Conservation (phyloP, 495 filamentous ascomycete species). For the Penicillium coffeae region DNA sequence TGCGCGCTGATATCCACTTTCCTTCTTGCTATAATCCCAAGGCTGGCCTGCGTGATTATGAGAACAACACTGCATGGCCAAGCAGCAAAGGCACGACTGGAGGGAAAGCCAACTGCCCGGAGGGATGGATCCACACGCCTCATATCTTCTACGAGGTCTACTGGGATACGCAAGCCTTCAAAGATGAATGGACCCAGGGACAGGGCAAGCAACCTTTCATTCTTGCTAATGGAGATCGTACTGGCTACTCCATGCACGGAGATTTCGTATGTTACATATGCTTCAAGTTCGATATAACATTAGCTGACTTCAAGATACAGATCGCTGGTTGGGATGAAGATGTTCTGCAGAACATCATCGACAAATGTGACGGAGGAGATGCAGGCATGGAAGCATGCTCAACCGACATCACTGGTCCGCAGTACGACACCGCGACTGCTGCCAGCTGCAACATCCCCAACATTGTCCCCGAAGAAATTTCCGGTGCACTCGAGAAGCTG, state of each 20-base stretch:
- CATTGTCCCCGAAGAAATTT: constrained; percentile 34
- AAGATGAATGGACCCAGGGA: constrained; percentile 34
- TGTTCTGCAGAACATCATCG: constrained; percentile 38
- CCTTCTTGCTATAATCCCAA: constrained; percentile 41
- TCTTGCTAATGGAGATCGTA: constrained; percentile 34
- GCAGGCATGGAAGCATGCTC: constrained; percentile 53
- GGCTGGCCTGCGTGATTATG: constrained; percentile 8
- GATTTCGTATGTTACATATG: constrained; percentile 17
- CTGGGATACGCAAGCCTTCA: constrained; percentile 57
- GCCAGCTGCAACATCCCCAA: constrained; percentile 47
- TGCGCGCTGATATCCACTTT: constrained; percentile 59
- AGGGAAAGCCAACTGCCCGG: constrained; percentile 12
- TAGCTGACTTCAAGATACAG: background rate
- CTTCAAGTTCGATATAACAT: background rate
- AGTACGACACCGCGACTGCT: constrained; percentile 25
- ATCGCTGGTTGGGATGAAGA: constrained; percentile 16
- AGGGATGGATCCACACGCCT: constrained; percentile 40
- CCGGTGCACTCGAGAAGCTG: constrained; percentile 32
- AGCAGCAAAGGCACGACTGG: constrained; percentile 9
- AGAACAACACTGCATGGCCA: constrained; percentile 12
- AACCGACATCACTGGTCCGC: constrained; percentile 7
- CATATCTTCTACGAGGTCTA: constrained; percentile 70
- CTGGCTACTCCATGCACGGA: constrained; percentile 24
- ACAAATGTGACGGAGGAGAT: constrained; percentile 50
- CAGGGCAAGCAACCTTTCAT: constrained; percentile 43